phyloP scores from a whole-genome alignment of 1,284 basidiomycete species.

The Cutaneotrichosporon curvatum region DNA sequence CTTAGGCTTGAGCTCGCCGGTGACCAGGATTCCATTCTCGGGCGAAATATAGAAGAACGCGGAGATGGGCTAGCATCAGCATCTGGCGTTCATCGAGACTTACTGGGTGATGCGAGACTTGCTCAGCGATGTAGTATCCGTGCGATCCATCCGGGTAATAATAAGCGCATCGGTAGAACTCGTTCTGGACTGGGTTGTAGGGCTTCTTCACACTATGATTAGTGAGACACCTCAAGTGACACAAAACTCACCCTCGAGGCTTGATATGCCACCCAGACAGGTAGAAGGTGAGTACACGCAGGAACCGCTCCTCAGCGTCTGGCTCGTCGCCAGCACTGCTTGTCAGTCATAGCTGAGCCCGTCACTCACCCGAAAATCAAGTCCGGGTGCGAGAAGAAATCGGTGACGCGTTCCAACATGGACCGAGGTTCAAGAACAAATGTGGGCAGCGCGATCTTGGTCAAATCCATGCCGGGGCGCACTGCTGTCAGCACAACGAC shows the following conservation, averaged over 20 bases:
- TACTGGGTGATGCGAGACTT: conserved; percentile 54
- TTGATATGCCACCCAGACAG: conserved; percentile 99
- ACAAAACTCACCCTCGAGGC: conserved; percentile 68
- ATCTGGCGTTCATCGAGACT: conserved; percentile 7
- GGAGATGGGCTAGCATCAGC: conserved; percentile 60
- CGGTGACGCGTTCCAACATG: conserved; percentile 92
- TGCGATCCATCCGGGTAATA: conserved; percentile 84
- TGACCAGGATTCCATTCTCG: conserved; percentile 68
- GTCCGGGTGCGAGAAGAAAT: conserved; percentile 99
- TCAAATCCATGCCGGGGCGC: conserved; percentile 87
- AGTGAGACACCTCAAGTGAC: background rate
- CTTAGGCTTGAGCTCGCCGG: conserved; percentile 92
- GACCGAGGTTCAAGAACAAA: conserved; percentile 85
- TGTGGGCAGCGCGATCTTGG: conserved; percentile 85
- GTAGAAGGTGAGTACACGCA: conserved; percentile 88
- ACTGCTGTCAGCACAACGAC: conserved; percentile 54
- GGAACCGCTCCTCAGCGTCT: conserved; percentile 83
- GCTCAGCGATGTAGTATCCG: conserved; percentile 96
- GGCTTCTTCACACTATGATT: conserved; percentile 80
- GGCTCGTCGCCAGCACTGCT: conserved; percentile 43
- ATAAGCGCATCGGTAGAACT: conserved; percentile 95
- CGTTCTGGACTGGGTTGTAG: conserved; percentile 96
- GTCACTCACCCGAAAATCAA: conserved; percentile 64
- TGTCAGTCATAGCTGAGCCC: background rate
- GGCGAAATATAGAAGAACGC: conserved; percentile 96